phyloP scores from a whole-genome alignment of 441 rosid species.

The Gossypium schwendimanii region DNA sequence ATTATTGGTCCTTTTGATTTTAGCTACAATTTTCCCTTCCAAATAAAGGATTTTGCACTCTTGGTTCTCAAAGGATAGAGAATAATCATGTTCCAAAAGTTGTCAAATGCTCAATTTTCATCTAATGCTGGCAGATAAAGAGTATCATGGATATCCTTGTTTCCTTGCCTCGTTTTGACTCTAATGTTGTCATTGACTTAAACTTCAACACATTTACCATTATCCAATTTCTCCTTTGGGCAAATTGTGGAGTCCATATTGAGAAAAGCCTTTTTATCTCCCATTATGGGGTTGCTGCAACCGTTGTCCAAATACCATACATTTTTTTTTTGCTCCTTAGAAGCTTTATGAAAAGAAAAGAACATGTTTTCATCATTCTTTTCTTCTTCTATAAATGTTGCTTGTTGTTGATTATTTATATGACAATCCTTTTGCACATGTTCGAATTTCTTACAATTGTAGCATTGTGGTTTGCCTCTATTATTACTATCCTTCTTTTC shows the following conservation, averaged over 20 bases:
- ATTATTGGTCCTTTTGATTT: not conserved
- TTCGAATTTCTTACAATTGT: too few relatives aligned
- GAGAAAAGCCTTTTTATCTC: not conserved
- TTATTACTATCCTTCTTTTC: too few relatives aligned
- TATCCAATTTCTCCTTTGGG: not conserved
- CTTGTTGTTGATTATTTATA: too few relatives aligned
- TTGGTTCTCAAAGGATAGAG: not conserved
- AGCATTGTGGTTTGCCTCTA: too few relatives aligned
- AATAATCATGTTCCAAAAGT: not conserved
- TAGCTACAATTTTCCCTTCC: not conserved
- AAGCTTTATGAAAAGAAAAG: too few relatives aligned
- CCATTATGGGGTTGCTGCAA: too few relatives aligned
- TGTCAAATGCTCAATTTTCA: not conserved
- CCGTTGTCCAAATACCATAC: too few relatives aligned
- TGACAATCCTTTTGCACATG: too few relatives aligned
- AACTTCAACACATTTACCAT: not conserved
- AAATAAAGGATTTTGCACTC: too few relatives aligned
- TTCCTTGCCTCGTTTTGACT: not conserved
- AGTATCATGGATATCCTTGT: not conserved
- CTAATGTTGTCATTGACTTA: not conserved
- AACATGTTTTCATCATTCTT: too few relatives aligned
- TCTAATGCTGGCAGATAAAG: not conserved
- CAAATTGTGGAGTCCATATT: not conserved
- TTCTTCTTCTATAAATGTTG: too few relatives aligned
- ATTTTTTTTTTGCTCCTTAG: too few relatives aligned